Evolutionary conservation across 2,329 filamentous ascomycete species (phyloP).

Genomic region (Orbilia javanica): DNA sequence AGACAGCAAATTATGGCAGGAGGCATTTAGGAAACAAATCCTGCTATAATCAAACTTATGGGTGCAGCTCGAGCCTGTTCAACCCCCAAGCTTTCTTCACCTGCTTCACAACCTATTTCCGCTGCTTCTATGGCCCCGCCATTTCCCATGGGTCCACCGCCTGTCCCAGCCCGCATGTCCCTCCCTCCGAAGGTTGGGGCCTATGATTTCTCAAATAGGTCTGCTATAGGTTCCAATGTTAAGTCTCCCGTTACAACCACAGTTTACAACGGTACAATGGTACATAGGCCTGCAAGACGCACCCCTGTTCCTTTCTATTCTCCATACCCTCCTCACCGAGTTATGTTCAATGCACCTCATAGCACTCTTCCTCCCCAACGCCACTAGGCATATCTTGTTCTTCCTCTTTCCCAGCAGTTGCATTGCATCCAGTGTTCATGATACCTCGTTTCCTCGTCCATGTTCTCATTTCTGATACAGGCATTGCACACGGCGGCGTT

Average conservation of each 20-base stretch:
- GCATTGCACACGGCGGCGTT: slow-evolving; percentile 55
- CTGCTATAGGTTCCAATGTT: slow-evolving; percentile 16
- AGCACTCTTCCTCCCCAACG: neutral
- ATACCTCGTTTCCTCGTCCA: slow-evolving; percentile 41
- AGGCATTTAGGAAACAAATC: slow-evolving; percentile 54
- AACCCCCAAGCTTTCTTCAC: neutral
- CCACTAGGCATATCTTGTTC: slow-evolving; percentile 8
- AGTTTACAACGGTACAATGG: slow-evolving; percentile 28
- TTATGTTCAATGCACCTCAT: neutral
- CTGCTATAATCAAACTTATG: slow-evolving; percentile 33
- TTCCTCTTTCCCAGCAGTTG: slow-evolving; percentile 27
- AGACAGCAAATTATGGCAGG: slow-evolving; percentile 69
- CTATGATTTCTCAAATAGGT: slow-evolving; percentile 30
- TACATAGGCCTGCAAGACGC: slow-evolving; percentile 37
- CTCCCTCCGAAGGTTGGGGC: neutral
- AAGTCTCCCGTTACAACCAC: slow-evolving; percentile 9
- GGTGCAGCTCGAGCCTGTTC: neutral
- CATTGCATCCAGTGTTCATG: slow-evolving; percentile 33
- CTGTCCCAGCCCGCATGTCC: neutral
- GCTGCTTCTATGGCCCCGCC: slow-evolving; percentile 55
- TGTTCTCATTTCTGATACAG: slow-evolving; percentile 24
- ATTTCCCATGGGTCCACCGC: neutral
- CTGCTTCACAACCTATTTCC: slow-evolving; percentile 1
- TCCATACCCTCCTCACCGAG: slow-evolving; percentile 29
- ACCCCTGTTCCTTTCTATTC: slow-evolving; percentile 24